phyloP scores from a whole-genome alignment of 2,329 filamentous ascomycete species.

The Zelopaecilomyces penicillatus region DNA sequence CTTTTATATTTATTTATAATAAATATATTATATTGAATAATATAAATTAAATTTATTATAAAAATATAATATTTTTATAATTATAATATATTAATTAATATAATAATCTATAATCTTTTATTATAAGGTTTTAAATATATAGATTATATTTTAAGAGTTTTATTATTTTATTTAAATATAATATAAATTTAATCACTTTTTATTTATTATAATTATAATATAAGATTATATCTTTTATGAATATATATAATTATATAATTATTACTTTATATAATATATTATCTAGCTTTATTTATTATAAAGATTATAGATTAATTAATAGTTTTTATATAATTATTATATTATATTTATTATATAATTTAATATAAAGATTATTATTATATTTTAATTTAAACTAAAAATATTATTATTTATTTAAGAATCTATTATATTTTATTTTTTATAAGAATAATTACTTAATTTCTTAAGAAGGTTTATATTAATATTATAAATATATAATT shows the following conservation, averaged over 20 bases:
- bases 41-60: neutral
- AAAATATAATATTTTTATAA: neutral
- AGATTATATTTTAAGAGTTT: no score
- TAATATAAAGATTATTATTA: no score
- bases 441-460: conserved; percentile 6
- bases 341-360: no score
- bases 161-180: neutral
- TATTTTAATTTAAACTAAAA: no score
- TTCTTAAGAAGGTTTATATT: conserved; percentile 1
- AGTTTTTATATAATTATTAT: neutral
- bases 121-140: no score
- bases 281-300: no score
- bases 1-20: neutral
- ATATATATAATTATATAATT: neutral
- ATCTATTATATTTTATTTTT: conserved; percentile 8
- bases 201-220: no score
- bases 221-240: no score
- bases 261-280: no score
- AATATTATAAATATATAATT: neutral
- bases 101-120: neutral
- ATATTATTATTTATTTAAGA: no score
- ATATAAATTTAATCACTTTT: neutral
- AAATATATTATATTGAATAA: neutral
- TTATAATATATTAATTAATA: neutral
- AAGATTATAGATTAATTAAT: no score